phyloP scores from a whole-genome alignment of 140 eudicot genomes.

The Stevia rebaudiana region DNA sequence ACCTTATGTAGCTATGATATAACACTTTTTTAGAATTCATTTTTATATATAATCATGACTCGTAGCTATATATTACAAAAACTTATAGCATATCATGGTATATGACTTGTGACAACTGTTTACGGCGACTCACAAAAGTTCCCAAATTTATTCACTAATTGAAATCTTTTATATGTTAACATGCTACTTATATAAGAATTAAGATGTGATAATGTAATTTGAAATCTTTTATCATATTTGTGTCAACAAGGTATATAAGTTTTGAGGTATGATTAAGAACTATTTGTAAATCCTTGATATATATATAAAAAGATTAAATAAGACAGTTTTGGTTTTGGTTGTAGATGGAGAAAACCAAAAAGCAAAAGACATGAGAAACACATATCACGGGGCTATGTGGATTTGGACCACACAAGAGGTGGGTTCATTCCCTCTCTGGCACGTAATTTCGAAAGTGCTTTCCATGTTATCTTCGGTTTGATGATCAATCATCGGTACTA shows the following conservation, averaged over 20 bases:
- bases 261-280: not conserved
- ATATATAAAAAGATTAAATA: not conserved
- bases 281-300: not conserved
- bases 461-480: not conserved
- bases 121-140: not conserved
- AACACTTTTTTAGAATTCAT: no score
- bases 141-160: not conserved
- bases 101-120: not conserved
- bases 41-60: not conserved
- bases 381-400: conserved; percentile 2
- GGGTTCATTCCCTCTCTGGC: conserved; percentile 24
- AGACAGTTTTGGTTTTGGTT: not conserved
- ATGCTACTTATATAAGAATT: not conserved
- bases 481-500: not conserved
- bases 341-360: not conserved
- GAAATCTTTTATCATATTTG: not conserved
- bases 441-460: conserved; percentile 26
- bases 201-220: not conserved
- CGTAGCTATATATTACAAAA: not conserved
- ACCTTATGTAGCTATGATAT: no score
- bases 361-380: not conserved
- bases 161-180: not conserved
- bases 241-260: not conserved
- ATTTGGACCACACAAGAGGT: conserved; percentile 17
- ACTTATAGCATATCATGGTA: not conserved